Conservation (phyloP, 345 rosid species). For the Corchorus olitorius region DNA sequence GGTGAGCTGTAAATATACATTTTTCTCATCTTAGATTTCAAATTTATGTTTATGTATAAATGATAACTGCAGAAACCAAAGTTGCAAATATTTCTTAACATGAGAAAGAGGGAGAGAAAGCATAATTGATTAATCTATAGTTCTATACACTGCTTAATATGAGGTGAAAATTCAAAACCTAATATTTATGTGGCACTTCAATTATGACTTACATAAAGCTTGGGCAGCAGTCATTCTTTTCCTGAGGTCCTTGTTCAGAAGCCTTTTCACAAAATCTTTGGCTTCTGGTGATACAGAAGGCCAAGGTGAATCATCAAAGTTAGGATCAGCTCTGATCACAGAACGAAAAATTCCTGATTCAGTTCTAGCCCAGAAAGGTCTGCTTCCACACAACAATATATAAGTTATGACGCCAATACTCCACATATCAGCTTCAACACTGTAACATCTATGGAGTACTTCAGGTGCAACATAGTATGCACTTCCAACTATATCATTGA, state of each 20-base stretch:
- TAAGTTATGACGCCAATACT: constrained; percentile 94
- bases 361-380: constrained; percentile 93
- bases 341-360: constrained; percentile 98
- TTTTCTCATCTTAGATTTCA: constrained; percentile 14
- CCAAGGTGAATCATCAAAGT: constrained; percentile 91
- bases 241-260: constrained; percentile 90
- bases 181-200: neutral
- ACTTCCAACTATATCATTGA: constrained; percentile 97
- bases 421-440: constrained; percentile 96
- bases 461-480: constrained; percentile 99
- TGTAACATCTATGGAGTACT: constrained; percentile 96
- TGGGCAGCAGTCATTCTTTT: constrained; percentile 98
- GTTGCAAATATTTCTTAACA: neutral
- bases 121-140: too few relatives aligned
- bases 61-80: neutral
- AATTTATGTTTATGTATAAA: constrained; percentile 12
- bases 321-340: constrained; percentile 90
- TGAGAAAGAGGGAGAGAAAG: neutral
- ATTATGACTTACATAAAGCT: constrained; percentile 69
- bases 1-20: constrained; percentile 67
- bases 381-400: constrained; percentile 93
- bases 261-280: constrained; percentile 90
- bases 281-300: constrained; percentile 82
- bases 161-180: neutral
- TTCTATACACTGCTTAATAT: neutral